Base-by-base conservation (phyloP, 176 grass and related monocot genomes). In the Stipa capillata region DNA sequence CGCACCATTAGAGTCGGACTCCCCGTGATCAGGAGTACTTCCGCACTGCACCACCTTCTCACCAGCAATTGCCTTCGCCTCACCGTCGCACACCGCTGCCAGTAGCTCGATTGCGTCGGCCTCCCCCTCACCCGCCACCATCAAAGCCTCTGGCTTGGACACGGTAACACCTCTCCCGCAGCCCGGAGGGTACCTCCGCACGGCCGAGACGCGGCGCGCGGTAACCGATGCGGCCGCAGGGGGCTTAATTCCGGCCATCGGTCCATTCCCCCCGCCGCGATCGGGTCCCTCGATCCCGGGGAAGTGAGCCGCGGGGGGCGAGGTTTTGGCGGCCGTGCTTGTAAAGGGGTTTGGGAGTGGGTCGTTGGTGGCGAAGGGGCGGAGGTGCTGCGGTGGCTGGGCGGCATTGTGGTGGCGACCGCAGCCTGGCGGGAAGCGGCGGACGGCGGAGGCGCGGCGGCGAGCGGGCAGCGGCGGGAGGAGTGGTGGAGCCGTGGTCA, bases 151-250 rank as follows among this genome's bases (percentile, higher is more conserved):
- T 13, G 57, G n/a, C 13, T 25, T 57, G 18, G 8, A 4, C 17
- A 20, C 41, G 23, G 64, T 9, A 25, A 18, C 23, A 9, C 39
- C 48, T 37, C 86, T 35, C 4, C 80, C 74, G 74, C 86, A 83
- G 17, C 80, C 86, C 58, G 67, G 79, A 53, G 86, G 80, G 49
- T 79, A 88, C 80, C 81, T 58, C 81, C 86, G 68, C 7, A 84
- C 58, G 75, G 74, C 80, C 18, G 50, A 79, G 86, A 21, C 39
- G 66, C 48, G 74, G 49, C 31, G 68, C 40, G n/a, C 49, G 32
- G 52, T 44, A 21, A 50, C 57, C 58, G 24, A 74, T 58, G 49
- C 39, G 0, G 27, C 52, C n/a, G 20, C 18, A 20, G 51, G 65
- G n/a, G 34, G 24, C 34, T 77, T 16, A 43, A 10, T 17, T 20